Conservation (phyloP, 2,329 filamentous ascomycete genomes). For the Gremmenia infestans region DNA sequence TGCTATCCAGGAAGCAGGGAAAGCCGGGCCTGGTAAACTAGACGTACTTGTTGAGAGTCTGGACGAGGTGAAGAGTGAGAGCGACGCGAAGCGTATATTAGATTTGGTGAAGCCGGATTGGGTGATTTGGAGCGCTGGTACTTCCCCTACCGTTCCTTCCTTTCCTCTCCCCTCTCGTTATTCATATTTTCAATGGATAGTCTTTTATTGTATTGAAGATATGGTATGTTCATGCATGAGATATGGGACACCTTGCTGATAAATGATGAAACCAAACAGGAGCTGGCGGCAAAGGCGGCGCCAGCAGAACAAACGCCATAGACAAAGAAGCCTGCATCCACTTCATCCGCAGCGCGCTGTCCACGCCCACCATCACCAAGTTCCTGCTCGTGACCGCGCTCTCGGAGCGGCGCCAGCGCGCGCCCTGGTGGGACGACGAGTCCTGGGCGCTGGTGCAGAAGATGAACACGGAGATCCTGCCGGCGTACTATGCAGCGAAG, state of each 20-base stretch:
- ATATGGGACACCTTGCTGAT: background rate
- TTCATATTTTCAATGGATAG: background rate
- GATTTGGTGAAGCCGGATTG: constrained; percentile 58
- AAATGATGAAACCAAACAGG: constrained; percentile 32
- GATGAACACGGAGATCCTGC: constrained; percentile 39
- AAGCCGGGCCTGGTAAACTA: constrained; percentile 51
- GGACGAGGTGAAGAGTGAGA: constrained; percentile 60
- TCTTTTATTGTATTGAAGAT: no score
- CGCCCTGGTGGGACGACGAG: constrained; percentile 52
- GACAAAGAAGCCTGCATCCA: constrained; percentile 60
- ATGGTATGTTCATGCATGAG: no score
- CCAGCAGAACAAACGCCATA: constrained; percentile 52
- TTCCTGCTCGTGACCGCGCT: constrained; percentile 63
- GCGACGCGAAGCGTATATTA: constrained; percentile 51
- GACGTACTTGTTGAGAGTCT: constrained; percentile 59
- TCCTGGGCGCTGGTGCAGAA: constrained; percentile 38
- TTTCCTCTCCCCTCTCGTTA: background rate
- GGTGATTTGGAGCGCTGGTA: constrained; percentile 64
- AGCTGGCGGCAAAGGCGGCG: constrained; percentile 54
- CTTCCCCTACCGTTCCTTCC: background rate
- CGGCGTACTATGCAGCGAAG: constrained; percentile 56
- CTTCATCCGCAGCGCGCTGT: constrained; percentile 55
- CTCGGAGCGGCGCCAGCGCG: constrained; percentile 45
- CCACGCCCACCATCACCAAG: constrained; percentile 49
- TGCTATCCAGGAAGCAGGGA: constrained; percentile 51